Base-by-base conservation (phyloP, 768 basidiomycete species). In the Pholiota conissans region DNA sequence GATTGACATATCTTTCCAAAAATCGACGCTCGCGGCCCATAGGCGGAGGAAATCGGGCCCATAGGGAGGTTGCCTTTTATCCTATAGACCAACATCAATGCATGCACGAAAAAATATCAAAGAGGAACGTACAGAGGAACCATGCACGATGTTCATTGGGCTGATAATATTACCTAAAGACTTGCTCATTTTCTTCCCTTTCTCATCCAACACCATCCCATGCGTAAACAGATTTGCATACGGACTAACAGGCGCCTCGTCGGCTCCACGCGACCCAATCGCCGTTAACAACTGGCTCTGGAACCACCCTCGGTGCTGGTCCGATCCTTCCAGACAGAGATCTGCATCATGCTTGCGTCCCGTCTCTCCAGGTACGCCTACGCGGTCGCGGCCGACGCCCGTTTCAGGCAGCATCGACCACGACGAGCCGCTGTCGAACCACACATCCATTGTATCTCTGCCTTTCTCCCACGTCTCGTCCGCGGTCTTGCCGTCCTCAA, bases 281-380 rank as follows among this genome's bases (percentile, higher is more conserved):
- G 86, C 83, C 3, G 97, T 98, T 47, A 99, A 75, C 26, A 99
- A 74, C 62, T 93, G 90, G 56, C 93, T 95, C 73, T 99, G 97
- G 78, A 99, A 99, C 96, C 96, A 99, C 8, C 96, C 96, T 6
- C 96, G 88, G 71, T 99, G 96, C 71, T 98, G 96, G 72, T 99
- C 96, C 1, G 91, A 90, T 13, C 97, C 97, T 67, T 99, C 96
- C 27, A 99, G 74, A 67, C 93, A 96, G 27, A 98, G 79, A 65
- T 98, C 95, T 1, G 95, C 91, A 40, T 77, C 74, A 51, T 80
- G 75, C 28, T 68, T 72, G 61, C 76, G 68, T 45, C 60, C 55
- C 8, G 45, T 47, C 29, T 20, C n/a, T n/a, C n/a, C 55, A 14
- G 51, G 54, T 8, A 56, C 65, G 30, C 51, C 60, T 30, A 59